Evolutionary conservation across 1,284 basidiomycete genomes (phyloP), one percentile per base, ranked within the genome.

Genomic region (Cryptococcus sp.): DNA sequence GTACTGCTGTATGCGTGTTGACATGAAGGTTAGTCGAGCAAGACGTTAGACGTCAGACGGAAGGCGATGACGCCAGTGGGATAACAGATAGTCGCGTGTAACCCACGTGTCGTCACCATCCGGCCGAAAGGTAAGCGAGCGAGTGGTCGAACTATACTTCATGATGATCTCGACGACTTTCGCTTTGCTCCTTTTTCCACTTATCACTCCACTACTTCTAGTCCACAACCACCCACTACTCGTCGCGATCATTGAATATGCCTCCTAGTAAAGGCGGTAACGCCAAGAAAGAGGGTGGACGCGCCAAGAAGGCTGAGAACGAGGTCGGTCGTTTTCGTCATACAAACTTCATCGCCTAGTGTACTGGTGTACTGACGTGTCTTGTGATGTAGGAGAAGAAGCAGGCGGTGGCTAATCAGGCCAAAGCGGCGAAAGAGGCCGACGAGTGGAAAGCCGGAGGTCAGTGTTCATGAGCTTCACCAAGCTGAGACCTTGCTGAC

Each of bases 221-320:
- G 17, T 6, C n/a, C n/a, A 46, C 35, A 25, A 17, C 15, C 25
- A 25, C 25, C 25, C 25, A 25, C 25, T 53, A 25, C 23, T 52
- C n/a, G 16, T 20, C 11, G 23, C 27, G 48, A 35, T 17, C 35
- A 46, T 3, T 13, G 50, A 68, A 31, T 8, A 93, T 93, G 91
- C 78, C 91, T 59, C 91, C 91, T 74, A 35, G 13, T 13, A 89
- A 89, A 70, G 76, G 77, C 59, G 86, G 84, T 69, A 93, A 92
- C 82, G 83, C 89, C 64, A 94, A 93, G 86, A 93, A 93, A 76
- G 91, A 93, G 76, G 79, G 85, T 35, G 91, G 91, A 3, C 80
- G 89, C 50, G 89, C 93, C 1, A 92, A 91, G 78, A 97, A 97
- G 80, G 91, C 91, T 6, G 93, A 95, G 75, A 94, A 93, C 77